phyloP scores from a whole-genome alignment of 1,139 yeast genomes.

The Sugiyamaella xylanicola region DNA sequence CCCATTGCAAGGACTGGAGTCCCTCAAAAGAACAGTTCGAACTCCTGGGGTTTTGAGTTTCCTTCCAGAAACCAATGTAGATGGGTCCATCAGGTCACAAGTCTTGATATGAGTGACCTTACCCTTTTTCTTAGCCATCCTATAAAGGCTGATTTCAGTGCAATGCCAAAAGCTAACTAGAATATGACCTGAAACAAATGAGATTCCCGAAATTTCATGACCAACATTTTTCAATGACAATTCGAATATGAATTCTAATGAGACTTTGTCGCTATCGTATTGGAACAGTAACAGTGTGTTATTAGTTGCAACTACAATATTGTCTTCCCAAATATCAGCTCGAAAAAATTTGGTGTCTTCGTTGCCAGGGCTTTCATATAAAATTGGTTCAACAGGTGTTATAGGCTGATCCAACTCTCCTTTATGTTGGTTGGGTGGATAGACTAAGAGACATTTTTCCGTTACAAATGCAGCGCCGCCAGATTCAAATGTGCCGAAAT shows the following conservation, averaged over 20 bases:
- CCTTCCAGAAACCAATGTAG: neutral
- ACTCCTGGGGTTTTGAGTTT: neutral
- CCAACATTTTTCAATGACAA: neutral
- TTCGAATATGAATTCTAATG: neutral
- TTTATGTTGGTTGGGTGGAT: too few species aligned
- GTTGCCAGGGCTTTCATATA: too few species aligned
- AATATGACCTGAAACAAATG: conserved; percentile 5
- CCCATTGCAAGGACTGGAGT: neutral
- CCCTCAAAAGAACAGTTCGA: conserved; percentile 8
- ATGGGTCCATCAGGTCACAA: conserved; percentile 1
- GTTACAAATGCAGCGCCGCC: neutral
- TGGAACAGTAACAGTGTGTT: conserved; percentile 6
- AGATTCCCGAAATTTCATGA: conserved; percentile 10
- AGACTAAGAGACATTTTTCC: neutral
- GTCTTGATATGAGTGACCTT: neutral
- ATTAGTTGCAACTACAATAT: conserved; percentile 1
- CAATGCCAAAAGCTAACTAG: conserved; percentile 16
- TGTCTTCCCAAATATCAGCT: conserved; percentile 10
- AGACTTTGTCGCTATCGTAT: neutral
- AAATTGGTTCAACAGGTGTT: too few species aligned
- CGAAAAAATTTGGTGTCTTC: neutral
- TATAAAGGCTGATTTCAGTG: conserved; percentile 3
- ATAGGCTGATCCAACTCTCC: too few species aligned
- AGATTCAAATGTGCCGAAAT: conserved; percentile 4
- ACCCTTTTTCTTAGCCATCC: neutral